Evolutionary conservation across 495 filamentous ascomycete species (phyloP).

Genomic region (Penicillium riverlandense): DNA sequence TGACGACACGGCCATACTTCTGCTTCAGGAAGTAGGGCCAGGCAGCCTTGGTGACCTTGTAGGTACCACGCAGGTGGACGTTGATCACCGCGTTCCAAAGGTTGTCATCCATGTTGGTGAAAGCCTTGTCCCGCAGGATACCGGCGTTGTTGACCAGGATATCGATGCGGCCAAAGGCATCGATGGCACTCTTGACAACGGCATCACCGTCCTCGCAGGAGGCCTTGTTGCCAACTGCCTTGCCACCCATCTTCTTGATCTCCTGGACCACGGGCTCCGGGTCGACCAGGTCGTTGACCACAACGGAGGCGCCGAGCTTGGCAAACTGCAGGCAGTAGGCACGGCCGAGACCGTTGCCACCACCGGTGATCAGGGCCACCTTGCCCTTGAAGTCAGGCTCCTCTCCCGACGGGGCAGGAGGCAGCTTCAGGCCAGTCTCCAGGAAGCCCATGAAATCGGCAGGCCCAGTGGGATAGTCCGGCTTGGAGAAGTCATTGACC

Average conservation of each 20-base stretch:
- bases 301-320: conserved; percentile 79
- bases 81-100: conserved; percentile 89
- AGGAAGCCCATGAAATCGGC: conserved; percentile 85
- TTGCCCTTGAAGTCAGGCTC: conserved; percentile 83
- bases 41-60: conserved; percentile 94
- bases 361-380: conserved; percentile 89
- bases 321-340: conserved; percentile 89
- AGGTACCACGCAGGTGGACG: conserved; percentile 91
- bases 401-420: conserved; percentile 65
- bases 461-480: conserved; percentile 76
- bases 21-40: conserved; percentile 99
- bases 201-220: conserved; percentile 90
- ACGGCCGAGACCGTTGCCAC: conserved; percentile 80
- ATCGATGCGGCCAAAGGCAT: conserved; percentile 89
- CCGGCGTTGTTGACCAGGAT: conserved; percentile 96
- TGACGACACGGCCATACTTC: conserved; percentile 95
- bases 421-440: conserved; percentile 75
- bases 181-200: conserved; percentile 88
- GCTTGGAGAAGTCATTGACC: conserved; percentile 79
- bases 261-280: conserved; percentile 90
- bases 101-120: conserved; percentile 93
- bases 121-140: conserved; percentile 96
- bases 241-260: conserved; percentile 82
- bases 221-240: conserved; percentile 90
- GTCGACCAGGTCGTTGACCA: conserved; percentile 91